Base-by-base conservation (phyloP, 352 stramenopile species). In the Phytopythium sindhum region DNA sequence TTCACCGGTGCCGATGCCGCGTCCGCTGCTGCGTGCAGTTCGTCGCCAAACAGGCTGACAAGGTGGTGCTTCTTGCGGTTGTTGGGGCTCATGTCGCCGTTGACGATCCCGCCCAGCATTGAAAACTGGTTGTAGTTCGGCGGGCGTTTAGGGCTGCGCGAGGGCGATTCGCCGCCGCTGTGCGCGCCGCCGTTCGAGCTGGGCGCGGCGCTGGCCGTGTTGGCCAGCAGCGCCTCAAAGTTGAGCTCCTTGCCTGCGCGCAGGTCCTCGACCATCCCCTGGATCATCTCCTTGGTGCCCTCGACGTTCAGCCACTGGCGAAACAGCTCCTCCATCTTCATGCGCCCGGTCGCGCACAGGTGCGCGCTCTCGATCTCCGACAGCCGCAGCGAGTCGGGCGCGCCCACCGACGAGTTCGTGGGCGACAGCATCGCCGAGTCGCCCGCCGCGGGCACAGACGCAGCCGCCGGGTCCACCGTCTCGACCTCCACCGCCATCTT, bases 291-390 rank as follows among this genome's bases (percentile, higher is more conserved):
- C 64, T 91, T 89, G 37, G 86, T 93, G 57, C 81, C 78, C 50
- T 95, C 86, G 24, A 91, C 77, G 57, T 89, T 93, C n/a, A 95
- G 81, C 84, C 85, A 95, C 66, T 92, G 83, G 31, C 84, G 81
- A 61, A 93, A 95, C 5, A 95, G 74, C 60, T 95, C 84, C 66
- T 95, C 86, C 86, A 95, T 93, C 72, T 95, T 95, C 74, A 91
- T 83, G 57, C 86, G 80, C 5, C 79, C 86, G 21, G 81, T 90
- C 5, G 83, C 83, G 55, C 82, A 95, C 68, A 91, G 45, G 48
- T 93, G 81, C 53, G 85, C 82, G 60, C 73, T 90, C 66, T 93
- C 85, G 61, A 93, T 91, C 71, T 93, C 85, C 47, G 85, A 90
- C 66, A 93, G 73, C 29, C 84, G 84, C 33, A 92, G 71, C 50